Percentiles rank a stretch among this genome's conserved stretches.
Evolutionary conservation across 2,329 filamentous ascomycete species (phyloP).

Genomic region (Cercospora zeae-maydis): DNA sequence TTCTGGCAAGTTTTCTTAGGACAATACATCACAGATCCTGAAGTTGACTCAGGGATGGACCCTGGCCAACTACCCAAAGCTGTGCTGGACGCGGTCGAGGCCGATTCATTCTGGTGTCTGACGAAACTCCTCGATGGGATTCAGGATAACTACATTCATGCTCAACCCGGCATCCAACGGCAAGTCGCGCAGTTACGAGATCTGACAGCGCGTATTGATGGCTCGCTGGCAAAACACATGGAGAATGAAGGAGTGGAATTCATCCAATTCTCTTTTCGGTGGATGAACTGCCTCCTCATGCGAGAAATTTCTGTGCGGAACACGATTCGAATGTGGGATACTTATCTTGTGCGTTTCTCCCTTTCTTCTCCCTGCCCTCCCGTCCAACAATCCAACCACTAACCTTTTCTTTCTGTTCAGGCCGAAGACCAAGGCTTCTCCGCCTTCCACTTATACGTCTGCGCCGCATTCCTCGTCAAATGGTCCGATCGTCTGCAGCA

Average conservation of each 20-base stretch:
- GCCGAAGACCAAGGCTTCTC: slow-evolving; percentile 98
- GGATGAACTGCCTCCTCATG: slow-evolving; percentile 99
- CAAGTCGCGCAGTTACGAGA: slow-evolving; percentile 88
- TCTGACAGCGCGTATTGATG: slow-evolving; percentile 85
- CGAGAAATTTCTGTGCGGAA: slow-evolving; percentile 94
- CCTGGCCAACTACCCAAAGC: slow-evolving; percentile 86
- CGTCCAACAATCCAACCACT: neutral
- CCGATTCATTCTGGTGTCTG: slow-evolving; percentile 96
- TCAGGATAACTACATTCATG: slow-evolving; percentile 98
- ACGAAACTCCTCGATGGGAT: slow-evolving; percentile 98
- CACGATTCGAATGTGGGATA: slow-evolving; percentile 99
- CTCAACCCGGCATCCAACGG: slow-evolving; percentile 91
- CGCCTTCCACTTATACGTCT: slow-evolving; percentile 96
- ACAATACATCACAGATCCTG: slow-evolving; percentile 87
- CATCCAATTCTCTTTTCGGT: slow-evolving; percentile 97
- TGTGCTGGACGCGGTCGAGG: slow-evolving; percentile 93
- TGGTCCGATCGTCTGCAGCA: slow-evolving; percentile 93
- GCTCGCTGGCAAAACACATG: slow-evolving; percentile 77
- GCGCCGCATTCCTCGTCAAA: slow-evolving; percentile 94
- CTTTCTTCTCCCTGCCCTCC: neutral
- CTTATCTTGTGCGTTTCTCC: slow-evolving; percentile 72
- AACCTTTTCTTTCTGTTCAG: slow-evolving; percentile 46
- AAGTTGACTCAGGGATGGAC: slow-evolving; percentile 94
- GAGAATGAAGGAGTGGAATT: slow-evolving; percentile 92
- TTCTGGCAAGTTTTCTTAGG: slow-evolving; percentile 98